Percentiles rank a stretch among this genome's conserved stretches.
Evolutionary conservation across 2,329 filamentous ascomycete genomes (phyloP).

Genomic region (Pyricularia sp.): DNA sequence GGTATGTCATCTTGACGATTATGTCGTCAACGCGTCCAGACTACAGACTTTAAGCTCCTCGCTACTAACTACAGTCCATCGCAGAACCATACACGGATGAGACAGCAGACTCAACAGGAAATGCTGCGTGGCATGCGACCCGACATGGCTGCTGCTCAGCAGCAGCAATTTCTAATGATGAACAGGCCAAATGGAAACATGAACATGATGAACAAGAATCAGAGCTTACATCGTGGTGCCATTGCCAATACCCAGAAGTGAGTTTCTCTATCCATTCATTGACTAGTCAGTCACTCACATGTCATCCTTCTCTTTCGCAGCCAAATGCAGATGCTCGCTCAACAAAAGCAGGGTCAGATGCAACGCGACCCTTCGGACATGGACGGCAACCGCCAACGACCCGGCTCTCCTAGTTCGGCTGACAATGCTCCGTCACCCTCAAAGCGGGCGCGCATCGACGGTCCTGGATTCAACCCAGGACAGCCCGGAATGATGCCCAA

Average conservation of each 20-base stretch:
- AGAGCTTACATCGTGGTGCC: constrained; percentile 58
- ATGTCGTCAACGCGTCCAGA: neutral
- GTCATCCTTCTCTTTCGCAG: constrained; percentile 21
- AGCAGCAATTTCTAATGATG: constrained; percentile 54
- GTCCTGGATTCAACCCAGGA: constrained; percentile 51
- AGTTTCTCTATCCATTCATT: constrained; percentile 17
- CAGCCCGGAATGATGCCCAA: constrained; percentile 59
- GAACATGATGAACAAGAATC: constrained; percentile 43
- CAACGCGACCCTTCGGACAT: constrained; percentile 77
- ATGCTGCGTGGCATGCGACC: constrained; percentile 61
- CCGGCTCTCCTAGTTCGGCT: constrained; percentile 67
- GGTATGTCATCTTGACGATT: constrained; percentile 34
- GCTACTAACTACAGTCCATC: neutral
- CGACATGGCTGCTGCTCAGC: constrained; percentile 35
- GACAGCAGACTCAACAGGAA: constrained; percentile 65
- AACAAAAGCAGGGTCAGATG: constrained; percentile 59
- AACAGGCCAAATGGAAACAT: constrained; percentile 49
- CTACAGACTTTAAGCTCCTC: neutral
- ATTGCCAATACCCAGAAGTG: constrained; percentile 69
- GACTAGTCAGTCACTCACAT: constrained; percentile 9
- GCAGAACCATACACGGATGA: constrained; percentile 55
- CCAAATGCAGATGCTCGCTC: constrained; percentile 59
- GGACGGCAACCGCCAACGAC: constrained; percentile 69
- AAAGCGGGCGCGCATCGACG: constrained; percentile 74
- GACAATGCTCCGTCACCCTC: constrained; percentile 88